Evolutionary conservation across 2,329 filamentous ascomycete genomes (phyloP).

Genomic region (Gaeumannomyces sp.): DNA sequence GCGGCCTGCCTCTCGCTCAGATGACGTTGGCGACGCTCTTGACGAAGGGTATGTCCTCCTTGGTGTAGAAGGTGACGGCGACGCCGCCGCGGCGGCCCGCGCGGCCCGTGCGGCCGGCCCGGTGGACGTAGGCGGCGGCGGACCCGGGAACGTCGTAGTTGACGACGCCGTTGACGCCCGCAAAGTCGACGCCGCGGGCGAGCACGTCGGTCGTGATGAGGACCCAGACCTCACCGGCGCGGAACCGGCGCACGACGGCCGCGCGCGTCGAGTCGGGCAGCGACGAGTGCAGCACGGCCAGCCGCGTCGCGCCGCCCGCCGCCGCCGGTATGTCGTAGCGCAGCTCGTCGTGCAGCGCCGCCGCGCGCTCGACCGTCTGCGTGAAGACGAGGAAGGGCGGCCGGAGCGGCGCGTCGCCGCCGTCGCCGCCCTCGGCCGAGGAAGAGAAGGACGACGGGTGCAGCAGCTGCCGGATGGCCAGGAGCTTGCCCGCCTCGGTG

Average conservation of each 20-base stretch:
- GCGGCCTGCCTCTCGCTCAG: slow-evolving; percentile 68
- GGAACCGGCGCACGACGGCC: slow-evolving; percentile 81
- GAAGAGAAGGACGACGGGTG: slow-evolving; percentile 54
- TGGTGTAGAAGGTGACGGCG: slow-evolving; percentile 90
- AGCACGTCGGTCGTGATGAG: slow-evolving; percentile 93
- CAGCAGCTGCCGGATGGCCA: slow-evolving; percentile 82
- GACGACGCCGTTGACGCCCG: slow-evolving; percentile 89
- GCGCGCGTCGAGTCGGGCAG: slow-evolving; percentile 71
- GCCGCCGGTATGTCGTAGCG: slow-evolving; percentile 89
- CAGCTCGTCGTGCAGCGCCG: slow-evolving; percentile 81
- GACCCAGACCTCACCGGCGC: slow-evolving; percentile 90
- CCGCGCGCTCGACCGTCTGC: slow-evolving; percentile 87
- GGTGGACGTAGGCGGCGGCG: slow-evolving; percentile 84
- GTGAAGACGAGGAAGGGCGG: slow-evolving; percentile 95
- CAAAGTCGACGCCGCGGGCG: slow-evolving; percentile 88
- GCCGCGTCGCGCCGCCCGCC: slow-evolving; percentile 75
- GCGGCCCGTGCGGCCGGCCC: slow-evolving; percentile 83
- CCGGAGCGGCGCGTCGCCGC: slow-evolving; percentile 51
- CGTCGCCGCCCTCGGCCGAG: slow-evolving; percentile 19
- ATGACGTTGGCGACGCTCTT: slow-evolving; percentile 94
- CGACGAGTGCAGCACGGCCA: slow-evolving; percentile 85
- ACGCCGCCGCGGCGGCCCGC: slow-evolving; percentile 83
- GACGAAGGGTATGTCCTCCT: slow-evolving; percentile 84
- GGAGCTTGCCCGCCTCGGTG: slow-evolving; percentile 87
- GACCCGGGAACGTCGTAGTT: slow-evolving; percentile 97